These are phyloP conservation scores for Neurospora sp. DNA, from an alignment of 495 filamentous ascomycete genomes.

Conservation along the genomic window DNA sequence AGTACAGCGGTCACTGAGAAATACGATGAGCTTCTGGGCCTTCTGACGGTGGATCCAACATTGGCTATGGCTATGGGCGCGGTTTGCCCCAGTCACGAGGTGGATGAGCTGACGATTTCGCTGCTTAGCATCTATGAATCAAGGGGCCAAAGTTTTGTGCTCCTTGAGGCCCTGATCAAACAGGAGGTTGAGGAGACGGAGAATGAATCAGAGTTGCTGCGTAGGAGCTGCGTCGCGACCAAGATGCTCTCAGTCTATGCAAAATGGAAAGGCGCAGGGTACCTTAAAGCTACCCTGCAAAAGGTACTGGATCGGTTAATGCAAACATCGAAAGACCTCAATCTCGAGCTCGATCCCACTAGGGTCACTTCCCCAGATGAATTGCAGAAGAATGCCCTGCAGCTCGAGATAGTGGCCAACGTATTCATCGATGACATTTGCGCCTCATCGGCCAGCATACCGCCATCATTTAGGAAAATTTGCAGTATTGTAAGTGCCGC, in stretches of 20 bases:
- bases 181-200: conserved; percentile 58
- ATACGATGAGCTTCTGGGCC: conserved; percentile 50
- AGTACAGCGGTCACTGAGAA: conserved; percentile 55
- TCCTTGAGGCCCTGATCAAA: conserved; percentile 53
- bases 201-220: conserved; percentile 52
- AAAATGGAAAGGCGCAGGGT: conserved; percentile 54
- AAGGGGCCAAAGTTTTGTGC: conserved; percentile 45
- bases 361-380: conserved; percentile 46
- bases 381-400: conserved; percentile 47
- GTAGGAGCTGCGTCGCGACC: conserved; percentile 54
- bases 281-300: conserved; percentile 52
- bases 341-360: conserved; percentile 54
- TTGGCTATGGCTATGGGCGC: conserved; percentile 52
- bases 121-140: conserved; percentile 59
- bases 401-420: conserved; percentile 50
- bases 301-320: conserved; percentile 52
- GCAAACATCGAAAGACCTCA: conserved; percentile 47
- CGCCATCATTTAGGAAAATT: conserved; percentile 51
- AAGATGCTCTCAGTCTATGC: conserved; percentile 61
- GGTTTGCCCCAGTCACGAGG: conserved; percentile 52
- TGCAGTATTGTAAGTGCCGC: conserved; percentile 43
- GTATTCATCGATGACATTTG: conserved; percentile 60
- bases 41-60: conserved; percentile 48
- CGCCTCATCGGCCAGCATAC: conserved; percentile 47
- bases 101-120: conserved; percentile 55